These are phyloP conservation scores for Fusarium buharicum DNA, from an alignment of 2,329 filamentous ascomycete species.

Conservation along the genomic window DNA sequence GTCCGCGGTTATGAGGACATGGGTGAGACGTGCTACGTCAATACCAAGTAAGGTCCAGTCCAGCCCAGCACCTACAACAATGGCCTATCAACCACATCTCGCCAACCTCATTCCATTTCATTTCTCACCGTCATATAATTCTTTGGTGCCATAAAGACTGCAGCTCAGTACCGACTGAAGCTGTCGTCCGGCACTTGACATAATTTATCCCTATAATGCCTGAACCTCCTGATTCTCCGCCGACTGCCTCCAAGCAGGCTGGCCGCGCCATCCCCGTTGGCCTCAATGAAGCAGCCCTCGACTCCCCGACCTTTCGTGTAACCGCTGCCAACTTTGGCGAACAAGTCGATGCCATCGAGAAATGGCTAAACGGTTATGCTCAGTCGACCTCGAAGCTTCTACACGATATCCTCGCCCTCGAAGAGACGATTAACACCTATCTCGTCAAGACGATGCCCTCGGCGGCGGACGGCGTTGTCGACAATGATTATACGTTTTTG, in stretches of 20 bases:
- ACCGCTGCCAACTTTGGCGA: conserved; percentile 87
- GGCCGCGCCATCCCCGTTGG: conserved; percentile 72
- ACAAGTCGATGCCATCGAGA: conserved; percentile 89
- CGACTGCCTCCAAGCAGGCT: conserved; percentile 35
- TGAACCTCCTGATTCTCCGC: conserved; percentile 35
- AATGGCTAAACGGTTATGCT: conserved; percentile 80
- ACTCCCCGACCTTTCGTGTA: conserved; percentile 94
- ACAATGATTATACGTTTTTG: conserved; percentile 93
- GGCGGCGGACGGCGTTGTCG: conserved; percentile 84
- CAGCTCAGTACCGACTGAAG: conserved; percentile 44
- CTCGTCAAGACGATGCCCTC: conserved; percentile 79
- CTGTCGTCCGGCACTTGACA: conserved; percentile 39
- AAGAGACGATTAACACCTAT: conserved; percentile 81
- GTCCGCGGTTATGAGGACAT: conserved; percentile 16
- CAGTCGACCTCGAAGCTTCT: conserved; percentile 65
- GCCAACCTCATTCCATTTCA: conserved; percentile 34
- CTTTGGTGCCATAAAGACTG: conserved; percentile 35
- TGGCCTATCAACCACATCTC: conserved; percentile 23
- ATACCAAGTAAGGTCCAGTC: too few relatives aligned
- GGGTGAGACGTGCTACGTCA: conserved; percentile 26
- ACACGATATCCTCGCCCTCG: conserved; percentile 75
- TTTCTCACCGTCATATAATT: conserved; percentile 35
- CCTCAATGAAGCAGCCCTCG: conserved; percentile 93
- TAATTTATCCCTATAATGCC: conserved; percentile 36
- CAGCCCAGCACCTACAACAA: conserved; percentile 2